Evolutionary conservation across 495 filamentous ascomycete genomes (phyloP), one percentile per base, ranked within the genome.

Genomic region (Penicillium manginii): DNA sequence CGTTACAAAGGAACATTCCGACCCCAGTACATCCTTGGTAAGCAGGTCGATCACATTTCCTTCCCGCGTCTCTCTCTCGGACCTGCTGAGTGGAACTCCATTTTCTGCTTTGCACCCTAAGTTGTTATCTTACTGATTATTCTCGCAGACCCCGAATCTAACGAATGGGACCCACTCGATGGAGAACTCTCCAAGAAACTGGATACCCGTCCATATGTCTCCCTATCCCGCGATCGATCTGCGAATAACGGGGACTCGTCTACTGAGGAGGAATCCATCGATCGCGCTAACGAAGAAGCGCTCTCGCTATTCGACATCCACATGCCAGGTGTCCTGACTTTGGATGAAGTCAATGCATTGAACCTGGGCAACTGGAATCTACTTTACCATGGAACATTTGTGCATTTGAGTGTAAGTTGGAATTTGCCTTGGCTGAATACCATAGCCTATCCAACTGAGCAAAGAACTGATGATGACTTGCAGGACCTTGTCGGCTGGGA

Each of bases 1-100:
- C 80, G 83, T 58, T 98, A 98, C 79, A 98, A 98, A 76, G 92
- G 85, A 56, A 84, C 91, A 42, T 98, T 91, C 73, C 75, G 78
- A 12, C 93, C 94, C 1, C 88, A 93, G 66, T 88, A 91, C 60
- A 80, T 98, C 17, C 81, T 98, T 26, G 86, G 82, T 84, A 55
- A 64, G 74, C 50, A 6, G 19, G 15, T 9, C 17, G 39, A 46
- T 32, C 12, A 43, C 11, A 35, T 23, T 22, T 12, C 4, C 6
- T 46, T 35, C 19, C 23, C 35, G 22, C 11, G 11, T 54, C 5
- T 39, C 11, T 11, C 31, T 11, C 31, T 33, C 4, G 4, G 11
- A 33, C 5, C 5, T 11, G 4, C 11, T 33, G 31, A 5, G 5
- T 32, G 2, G 17, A 57, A 4, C 18, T 15, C 11, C 15, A 37